Evolutionary conservation across 768 basidiomycete species (phyloP), one percentile per base, ranked within the genome.

Genomic region (Harrya chromipes): DNA sequence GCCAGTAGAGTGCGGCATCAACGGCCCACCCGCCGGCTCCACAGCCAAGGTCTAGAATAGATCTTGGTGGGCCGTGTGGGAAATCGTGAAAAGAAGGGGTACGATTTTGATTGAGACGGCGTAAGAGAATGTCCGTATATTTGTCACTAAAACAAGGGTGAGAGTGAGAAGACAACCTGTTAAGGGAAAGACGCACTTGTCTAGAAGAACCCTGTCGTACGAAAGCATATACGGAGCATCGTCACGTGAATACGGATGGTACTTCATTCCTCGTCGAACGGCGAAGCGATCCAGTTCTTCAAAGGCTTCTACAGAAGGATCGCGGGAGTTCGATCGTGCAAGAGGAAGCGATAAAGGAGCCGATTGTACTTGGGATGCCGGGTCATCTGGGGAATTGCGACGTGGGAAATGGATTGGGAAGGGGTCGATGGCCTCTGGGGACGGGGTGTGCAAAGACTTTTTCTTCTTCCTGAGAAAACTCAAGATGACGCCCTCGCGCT

Each of bases 11-110:
- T 4, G 85, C 80, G 4, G 87, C 83, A 41, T 82, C 72, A 0
- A 80, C 50, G 6, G 83, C 72, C 90, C 90, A 92, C 41, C 77
- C 61, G 0, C 88, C 87, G 40, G 76, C 56, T 11, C 90, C 89
- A 63, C 87, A 90, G 3, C 90, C 90, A 12, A 92, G 67, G 59
- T 91, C 89, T 7, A 92, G 75, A 20, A 85, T 82, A 12, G 71
- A 68, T 1, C 66, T 61, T 1, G 87, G 84, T 1, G 74, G 72
- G n/a, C 67, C 68, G 20, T 73, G 72, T 31, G 71, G 61, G 52
- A 75, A 78, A 50, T 76, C 68, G 49, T 79, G 73, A 58, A 91
- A 90, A 0, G 82, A 79, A 0, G 87, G 87, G 0, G 77, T 75
- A 5, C 73, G 74, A 3, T 70, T 71, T 6, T 71, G 69, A 38